Conservation (phyloP, 805 yeast species). For the Cephaloascus fragrans region DNA sequence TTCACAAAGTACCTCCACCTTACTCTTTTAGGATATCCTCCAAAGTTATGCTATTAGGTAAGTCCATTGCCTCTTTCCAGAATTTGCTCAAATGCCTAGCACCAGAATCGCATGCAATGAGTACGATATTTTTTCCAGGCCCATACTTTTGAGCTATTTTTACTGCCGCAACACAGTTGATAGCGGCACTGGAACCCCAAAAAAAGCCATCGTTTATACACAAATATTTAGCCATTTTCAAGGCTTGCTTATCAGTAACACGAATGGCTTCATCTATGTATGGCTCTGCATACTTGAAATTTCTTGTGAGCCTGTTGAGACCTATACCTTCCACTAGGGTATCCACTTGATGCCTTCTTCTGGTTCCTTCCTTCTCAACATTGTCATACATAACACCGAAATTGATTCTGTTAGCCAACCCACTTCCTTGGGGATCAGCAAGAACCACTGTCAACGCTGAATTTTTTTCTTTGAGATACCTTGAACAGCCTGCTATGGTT, state of each 20-base stretch:
- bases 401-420: conserved; percentile 75
- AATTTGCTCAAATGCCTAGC: conserved; percentile 84
- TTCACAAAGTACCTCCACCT: too few relatives aligned
- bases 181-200: conserved; percentile 88
- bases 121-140: conserved; percentile 62
- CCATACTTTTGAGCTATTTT: conserved; percentile 30
- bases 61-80: conserved; percentile 62
- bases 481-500: conserved; percentile 87
- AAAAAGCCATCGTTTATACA: conserved; percentile 83
- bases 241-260: conserved; percentile 72
- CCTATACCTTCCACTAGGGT: conserved; percentile 94
- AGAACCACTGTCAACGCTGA: conserved; percentile 42
- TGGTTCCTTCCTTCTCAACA: conserved; percentile 85
- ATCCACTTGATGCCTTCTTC: conserved; percentile 94
- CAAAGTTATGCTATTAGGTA: conserved; percentile 22
- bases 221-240: conserved; percentile 79
- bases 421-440: conserved; percentile 97
- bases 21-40: conserved; percentile 26
- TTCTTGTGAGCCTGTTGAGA: conserved; percentile 73
- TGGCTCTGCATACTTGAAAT: conserved; percentile 62
- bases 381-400: conserved; percentile 89
- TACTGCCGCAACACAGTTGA: conserved; percentile 86
- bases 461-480: conserved; percentile 49
- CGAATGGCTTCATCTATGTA: conserved; percentile 70
- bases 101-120: conserved; percentile 91